Conservation (phyloP, 495 filamentous ascomycete genomes). For the Aspergillus indologenus region DNA sequence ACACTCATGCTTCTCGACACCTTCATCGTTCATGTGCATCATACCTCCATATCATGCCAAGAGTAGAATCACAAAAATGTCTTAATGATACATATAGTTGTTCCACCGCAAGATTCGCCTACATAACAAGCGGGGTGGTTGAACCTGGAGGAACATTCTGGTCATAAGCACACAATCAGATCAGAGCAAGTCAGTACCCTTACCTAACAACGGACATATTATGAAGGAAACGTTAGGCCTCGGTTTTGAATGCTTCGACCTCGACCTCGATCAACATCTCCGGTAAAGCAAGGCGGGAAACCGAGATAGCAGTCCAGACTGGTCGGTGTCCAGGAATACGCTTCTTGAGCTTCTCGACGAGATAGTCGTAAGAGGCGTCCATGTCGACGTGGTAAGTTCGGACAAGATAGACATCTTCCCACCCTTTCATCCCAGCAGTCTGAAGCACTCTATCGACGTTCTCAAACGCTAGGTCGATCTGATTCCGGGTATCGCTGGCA, state of each 20-base stretch:
- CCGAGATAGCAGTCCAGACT: conserved; percentile 41
- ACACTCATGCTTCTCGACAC: too few species aligned
- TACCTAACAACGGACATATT: too few species aligned
- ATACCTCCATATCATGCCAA: too few species aligned
- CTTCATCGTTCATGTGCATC: too few species aligned
- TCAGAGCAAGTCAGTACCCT: too few species aligned
- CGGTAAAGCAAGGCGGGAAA: conserved; percentile 29
- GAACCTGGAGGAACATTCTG: too few species aligned
- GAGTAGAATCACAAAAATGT: too few species aligned
- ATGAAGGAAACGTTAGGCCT: too few species aligned
- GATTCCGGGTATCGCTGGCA: conserved; percentile 22
- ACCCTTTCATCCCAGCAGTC: conserved; percentile 44
- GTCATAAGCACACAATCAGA: too few species aligned
- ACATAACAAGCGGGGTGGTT: too few species aligned
- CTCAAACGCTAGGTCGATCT: conserved; percentile 49
- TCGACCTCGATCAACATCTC: conserved; percentile 51
- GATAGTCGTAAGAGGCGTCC: conserved; percentile 23
- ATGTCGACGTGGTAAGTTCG: conserved; percentile 36
- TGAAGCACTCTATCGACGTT: conserved; percentile 46
- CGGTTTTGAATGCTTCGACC: conserved; percentile 30
- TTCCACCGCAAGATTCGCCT: too few species aligned
- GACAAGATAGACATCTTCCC: conserved; percentile 50
- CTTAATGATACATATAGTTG: too few species aligned
- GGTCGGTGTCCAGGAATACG: conserved; percentile 44
- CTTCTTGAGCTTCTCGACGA: conserved; percentile 32